phyloP scores from a whole-genome alignment of 257 asterid species.

The Petrea volubilis region DNA sequence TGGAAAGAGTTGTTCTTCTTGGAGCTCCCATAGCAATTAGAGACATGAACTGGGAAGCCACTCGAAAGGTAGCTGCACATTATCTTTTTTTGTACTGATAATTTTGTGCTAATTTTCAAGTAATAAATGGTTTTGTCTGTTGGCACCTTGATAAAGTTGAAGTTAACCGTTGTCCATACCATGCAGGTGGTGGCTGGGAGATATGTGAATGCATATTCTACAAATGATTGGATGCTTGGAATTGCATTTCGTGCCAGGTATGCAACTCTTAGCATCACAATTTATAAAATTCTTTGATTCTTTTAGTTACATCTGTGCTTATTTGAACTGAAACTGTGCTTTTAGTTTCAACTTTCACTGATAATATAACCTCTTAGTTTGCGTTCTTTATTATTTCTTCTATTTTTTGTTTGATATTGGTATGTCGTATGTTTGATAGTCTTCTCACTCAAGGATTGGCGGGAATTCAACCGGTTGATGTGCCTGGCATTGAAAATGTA shows the following conservation, averaged over 20 bases:
- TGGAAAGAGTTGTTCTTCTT: conserved; percentile 91
- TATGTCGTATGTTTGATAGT: conserved; percentile 40
- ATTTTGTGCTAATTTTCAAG: neutral
- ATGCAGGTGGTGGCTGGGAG: conserved; percentile 92
- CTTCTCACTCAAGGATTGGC: conserved; percentile 97
- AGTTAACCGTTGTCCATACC: conserved; percentile 19
- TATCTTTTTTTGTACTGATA: neutral
- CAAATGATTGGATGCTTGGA: conserved; percentile 97
- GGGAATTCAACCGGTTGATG: conserved; percentile 86
- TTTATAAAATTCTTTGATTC: neutral
- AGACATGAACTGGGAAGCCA: conserved; percentile 91
- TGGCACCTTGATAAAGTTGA: conserved; percentile 19
- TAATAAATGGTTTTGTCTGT: neutral
- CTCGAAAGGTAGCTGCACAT: conserved; percentile 61
- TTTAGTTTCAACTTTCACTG: neutral
- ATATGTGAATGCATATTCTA: conserved; percentile 78
- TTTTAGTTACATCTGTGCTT: neutral
- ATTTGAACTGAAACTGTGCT: neutral
- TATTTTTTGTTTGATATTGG: neutral
- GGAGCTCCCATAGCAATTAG: conserved; percentile 93
- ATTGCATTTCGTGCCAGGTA: conserved; percentile 94
- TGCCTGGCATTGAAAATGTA: conserved; percentile 93
- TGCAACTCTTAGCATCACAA: conserved; percentile 11
- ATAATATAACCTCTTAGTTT: neutral
- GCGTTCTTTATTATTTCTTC: neutral